These are phyloP conservation scores for Globisporangium yorkense DNA, from an alignment of 352 stramenopile species.

Conservation along the genomic window DNA sequence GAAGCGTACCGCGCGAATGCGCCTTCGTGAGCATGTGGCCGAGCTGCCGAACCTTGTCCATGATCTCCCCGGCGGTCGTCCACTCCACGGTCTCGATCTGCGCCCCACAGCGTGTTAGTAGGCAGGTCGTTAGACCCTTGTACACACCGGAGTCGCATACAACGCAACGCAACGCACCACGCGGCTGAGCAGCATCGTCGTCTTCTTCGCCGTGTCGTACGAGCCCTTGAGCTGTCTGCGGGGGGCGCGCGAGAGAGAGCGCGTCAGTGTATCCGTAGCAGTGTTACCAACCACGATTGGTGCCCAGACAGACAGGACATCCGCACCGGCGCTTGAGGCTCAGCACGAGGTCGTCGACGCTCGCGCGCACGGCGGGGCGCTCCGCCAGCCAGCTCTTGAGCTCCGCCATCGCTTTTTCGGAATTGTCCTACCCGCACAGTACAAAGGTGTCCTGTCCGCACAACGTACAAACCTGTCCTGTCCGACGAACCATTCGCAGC, in stretches of 20 bases:
- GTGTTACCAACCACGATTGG: too few relatives aligned
- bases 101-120: too few relatives aligned
- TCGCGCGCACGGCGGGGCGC: slow-evolving; percentile 63
- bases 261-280: not conserved
- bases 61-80: slow-evolving; percentile 73
- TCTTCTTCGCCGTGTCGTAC: slow-evolving; percentile 78
- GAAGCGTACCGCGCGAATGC: slow-evolving; percentile 44
- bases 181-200: slow-evolving; percentile 62
- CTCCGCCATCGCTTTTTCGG: slow-evolving; percentile 21
- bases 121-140: too few relatives aligned
- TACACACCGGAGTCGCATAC: too few relatives aligned
- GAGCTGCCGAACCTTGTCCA: slow-evolving; percentile 78
- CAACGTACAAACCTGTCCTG: too few relatives aligned
- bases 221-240: slow-evolving; percentile 63
- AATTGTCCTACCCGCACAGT: too few relatives aligned
- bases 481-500: not conserved
- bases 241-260: too few relatives aligned
- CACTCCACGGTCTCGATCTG: slow-evolving; percentile 77
- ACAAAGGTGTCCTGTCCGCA: too few relatives aligned
- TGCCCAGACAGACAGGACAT: too few relatives aligned
- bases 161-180: slow-evolving; percentile 33
- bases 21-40: slow-evolving; percentile 80
- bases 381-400: slow-evolving; percentile 70
- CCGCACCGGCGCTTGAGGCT: slow-evolving; percentile 71
- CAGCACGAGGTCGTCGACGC: slow-evolving; percentile 70